phyloP scores from a whole-genome alignment of 1,284 basidiomycete genomes.

The Boletus austroedulis region DNA sequence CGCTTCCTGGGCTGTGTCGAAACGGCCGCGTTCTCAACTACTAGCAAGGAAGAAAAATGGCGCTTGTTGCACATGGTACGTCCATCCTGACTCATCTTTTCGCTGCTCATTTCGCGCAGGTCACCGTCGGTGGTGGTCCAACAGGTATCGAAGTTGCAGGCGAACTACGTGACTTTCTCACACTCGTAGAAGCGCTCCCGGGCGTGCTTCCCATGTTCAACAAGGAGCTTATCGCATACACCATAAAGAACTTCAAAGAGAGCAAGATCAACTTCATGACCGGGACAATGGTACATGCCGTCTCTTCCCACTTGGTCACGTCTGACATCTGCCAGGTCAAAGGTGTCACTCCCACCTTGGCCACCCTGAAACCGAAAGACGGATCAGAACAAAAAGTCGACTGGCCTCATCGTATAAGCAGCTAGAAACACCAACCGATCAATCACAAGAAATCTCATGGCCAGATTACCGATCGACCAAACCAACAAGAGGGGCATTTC shows the following conservation, averaged over 20 bases:
- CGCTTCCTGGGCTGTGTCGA: constrained; percentile 85
- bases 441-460: constrained; percentile 85
- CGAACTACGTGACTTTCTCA: constrained; percentile 91
- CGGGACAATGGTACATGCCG: constrained; percentile 72
- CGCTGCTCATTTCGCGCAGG: constrained; percentile 37
- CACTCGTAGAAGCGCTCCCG: constrained; percentile 66
- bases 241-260: constrained; percentile 93
- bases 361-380: constrained; percentile 87
- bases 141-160: constrained; percentile 91
- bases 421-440: constrained; percentile 88
- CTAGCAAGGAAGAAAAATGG: constrained; percentile 81
- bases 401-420: constrained; percentile 87
- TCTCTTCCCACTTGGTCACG: neutral
- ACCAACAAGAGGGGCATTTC: constrained; percentile 85
- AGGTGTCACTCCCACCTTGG: constrained; percentile 80
- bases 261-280: constrained; percentile 95
- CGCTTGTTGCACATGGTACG: constrained; percentile 67
- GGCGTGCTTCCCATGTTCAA: constrained; percentile 96
- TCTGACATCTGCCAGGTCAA: constrained; percentile 37
- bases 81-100: neutral
- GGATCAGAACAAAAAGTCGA: constrained; percentile 82
- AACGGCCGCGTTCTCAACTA: constrained; percentile 91
- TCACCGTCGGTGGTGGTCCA: constrained; percentile 96
- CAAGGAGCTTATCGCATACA: constrained; percentile 94
- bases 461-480: constrained; percentile 73